Percentiles rank a stretch among this genome's conserved stretches.
Evolutionary conservation across 208 protist genomes (phyloP).

Genomic region (Angomonas deanei): DNA sequence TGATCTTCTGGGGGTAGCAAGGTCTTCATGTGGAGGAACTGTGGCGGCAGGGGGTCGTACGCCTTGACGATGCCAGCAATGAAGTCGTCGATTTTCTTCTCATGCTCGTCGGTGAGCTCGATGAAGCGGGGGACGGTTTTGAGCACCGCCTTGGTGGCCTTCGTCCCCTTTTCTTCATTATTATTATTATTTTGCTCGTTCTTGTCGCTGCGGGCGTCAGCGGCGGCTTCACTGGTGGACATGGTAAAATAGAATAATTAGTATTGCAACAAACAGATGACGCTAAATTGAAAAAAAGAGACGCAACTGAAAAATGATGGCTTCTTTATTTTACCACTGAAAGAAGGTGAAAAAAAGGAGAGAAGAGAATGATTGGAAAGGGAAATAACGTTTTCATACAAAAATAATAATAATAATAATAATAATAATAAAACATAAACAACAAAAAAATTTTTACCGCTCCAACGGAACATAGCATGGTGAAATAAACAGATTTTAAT

Average conservation of each 20-base stretch:
- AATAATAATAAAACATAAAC: too few relatives aligned
- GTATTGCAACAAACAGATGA: too few relatives aligned
- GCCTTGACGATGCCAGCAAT: conserved; percentile 16
- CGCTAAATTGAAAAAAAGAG: neutral
- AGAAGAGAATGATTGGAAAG: too few relatives aligned
- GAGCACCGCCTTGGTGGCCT: neutral
- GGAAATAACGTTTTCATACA: too few relatives aligned
- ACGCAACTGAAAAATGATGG: neutral
- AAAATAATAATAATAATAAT: too few relatives aligned
- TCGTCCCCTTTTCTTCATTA: neutral
- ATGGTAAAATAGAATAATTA: too few relatives aligned
- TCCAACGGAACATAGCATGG: too few relatives aligned
- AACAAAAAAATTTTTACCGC: too few relatives aligned
- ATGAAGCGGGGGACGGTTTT: conserved; percentile 21
- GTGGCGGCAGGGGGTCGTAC: conserved; percentile 22
- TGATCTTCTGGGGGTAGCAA: conserved; percentile 1
- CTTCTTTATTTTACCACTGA: neutral
- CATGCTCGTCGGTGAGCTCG: conserved; percentile 33
- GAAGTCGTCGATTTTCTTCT: conserved; percentile 49
- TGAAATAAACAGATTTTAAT: too few relatives aligned
- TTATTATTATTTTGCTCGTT: conserved; percentile 1
- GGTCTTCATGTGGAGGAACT: conserved; percentile 24
- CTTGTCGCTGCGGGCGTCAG: neutral
- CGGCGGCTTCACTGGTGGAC: neutral
- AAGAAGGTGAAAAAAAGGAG: neutral